Evolutionary conservation across 108 stramenopile genomes (phyloP), one percentile per base, ranked within the genome.

Genomic region (Aurantiochytrium sp.): DNA sequence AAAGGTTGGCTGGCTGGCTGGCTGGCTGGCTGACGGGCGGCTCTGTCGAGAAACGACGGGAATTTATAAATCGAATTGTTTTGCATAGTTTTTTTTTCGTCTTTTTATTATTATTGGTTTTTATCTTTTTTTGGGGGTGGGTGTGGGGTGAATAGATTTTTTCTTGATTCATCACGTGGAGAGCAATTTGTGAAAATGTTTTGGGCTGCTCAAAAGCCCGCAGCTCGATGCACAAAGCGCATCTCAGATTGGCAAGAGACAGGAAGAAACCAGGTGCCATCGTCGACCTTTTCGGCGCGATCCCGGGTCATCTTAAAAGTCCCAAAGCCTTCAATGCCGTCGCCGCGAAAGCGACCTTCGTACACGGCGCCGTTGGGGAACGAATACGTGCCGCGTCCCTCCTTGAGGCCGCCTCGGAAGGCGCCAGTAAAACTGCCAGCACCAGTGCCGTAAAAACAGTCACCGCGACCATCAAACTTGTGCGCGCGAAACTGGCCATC

Each of bases 331-430:
- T 90, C 89, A 90, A 90, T 57, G 21, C 83, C 35, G 76, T 90
- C 89, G 18, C 60, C 83, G 19, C 83, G 72, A 55, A 90, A 90
- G 12, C 89, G 72, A 87, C 89, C 89, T 87, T 90, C 89, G 53
- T 90, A 90, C 49, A 90, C 58, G 58, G 89, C 89, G 5, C 89
- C 83, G 18, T 59, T 83, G 28, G 73, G 18, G 42, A 90, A 90
- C 16, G 44, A 35, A 29, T 87, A 87, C 8, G 72, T 55, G 44
- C 89, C 89, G 55, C 89, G 72, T 5, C 89, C 89, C 28, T 90
- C 89, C 35, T 83, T 49, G 42, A 90, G 29, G 5, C 89, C 89
- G 0, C 44, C 58, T 5, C 83, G 72, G 58, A 58, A 90, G 16
- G 73, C 60, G 19, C 89, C 89, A 58, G 51, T 23, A 51, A 87